A percentile compares a stretch with the other conserved stretches of the same genome.
These are phyloP conservation scores for Glycine soja DNA, from an alignment of 306 rosid genomes.

Conservation along the genomic window DNA sequence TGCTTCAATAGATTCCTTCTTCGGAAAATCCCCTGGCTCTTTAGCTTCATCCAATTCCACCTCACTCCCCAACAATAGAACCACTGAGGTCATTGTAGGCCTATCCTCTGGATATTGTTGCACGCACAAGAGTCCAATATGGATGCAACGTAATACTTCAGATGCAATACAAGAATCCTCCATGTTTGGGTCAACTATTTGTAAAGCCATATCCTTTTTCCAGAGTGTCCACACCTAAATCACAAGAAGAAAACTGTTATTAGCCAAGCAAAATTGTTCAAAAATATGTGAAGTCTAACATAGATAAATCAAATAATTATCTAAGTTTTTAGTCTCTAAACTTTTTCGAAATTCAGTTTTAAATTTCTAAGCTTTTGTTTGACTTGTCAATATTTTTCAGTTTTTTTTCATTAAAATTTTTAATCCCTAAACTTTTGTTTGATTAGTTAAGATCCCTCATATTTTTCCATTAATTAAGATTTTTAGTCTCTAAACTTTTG, in stretches of 20 bases:
- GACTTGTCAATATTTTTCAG: too few relatives aligned
- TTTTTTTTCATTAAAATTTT: too few relatives aligned
- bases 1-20: not conserved
- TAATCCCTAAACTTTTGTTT: too few relatives aligned
- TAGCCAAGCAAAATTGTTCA: too few relatives aligned
- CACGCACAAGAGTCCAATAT: conserved; percentile 53
- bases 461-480: too few relatives aligned
- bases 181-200: conserved; percentile 43
- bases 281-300: not conserved
- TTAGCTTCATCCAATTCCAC: conserved; percentile 48
- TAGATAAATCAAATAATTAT: too few relatives aligned
- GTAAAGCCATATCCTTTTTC: conserved; percentile 43
- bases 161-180: conserved; percentile 5
- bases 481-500: too few relatives aligned
- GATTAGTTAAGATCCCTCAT: too few relatives aligned
- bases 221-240: conserved; percentile 57
- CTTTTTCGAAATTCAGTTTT: too few relatives aligned
- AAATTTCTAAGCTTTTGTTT: too few relatives aligned
- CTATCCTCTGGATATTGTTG: conserved; percentile 48
- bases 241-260: not conserved
- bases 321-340: too few relatives aligned
- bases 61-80: conserved; percentile 47
- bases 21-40: conserved; percentile 40
- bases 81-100: conserved; percentile 40
- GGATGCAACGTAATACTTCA: conserved; percentile 53